Evolutionary conservation across 164 flowering plant species (phyloP).

Genomic region (Magnolia kwangsiensis): DNA sequence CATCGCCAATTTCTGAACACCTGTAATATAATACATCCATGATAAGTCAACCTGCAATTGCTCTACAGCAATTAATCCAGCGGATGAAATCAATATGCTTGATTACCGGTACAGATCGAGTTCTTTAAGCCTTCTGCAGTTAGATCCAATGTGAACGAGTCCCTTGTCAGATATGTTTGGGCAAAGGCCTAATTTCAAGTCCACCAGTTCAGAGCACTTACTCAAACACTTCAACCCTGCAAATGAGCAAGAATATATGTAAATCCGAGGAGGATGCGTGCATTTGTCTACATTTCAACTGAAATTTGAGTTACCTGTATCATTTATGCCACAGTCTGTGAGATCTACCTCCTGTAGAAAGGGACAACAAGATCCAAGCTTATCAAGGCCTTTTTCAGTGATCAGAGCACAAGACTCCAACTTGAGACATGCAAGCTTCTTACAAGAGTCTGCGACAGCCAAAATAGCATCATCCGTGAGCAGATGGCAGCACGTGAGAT

Average conservation of each 20-base stretch:
- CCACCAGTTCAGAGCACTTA: constrained; percentile 41
- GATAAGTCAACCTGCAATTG: background rate
- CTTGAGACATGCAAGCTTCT: constrained; percentile 47
- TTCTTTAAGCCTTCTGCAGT: constrained; percentile 46
- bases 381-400: constrained; percentile 44
- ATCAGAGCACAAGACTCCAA: constrained; percentile 58
- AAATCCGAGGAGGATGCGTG: background rate
- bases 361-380: constrained; percentile 41
- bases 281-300: background rate
- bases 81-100: background rate
- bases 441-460: constrained; percentile 51
- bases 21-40: constrained; percentile 25
- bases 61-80: background rate
- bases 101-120: constrained; percentile 73
- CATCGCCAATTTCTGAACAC: constrained; percentile 58
- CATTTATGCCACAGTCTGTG: constrained; percentile 60
- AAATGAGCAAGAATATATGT: background rate
- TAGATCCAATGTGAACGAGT: constrained; percentile 43
- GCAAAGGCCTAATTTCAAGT: constrained; percentile 65
- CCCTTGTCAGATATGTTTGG: constrained; percentile 52
- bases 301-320: constrained; percentile 36
- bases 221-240: constrained; percentile 59
- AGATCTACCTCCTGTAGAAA: constrained; percentile 64
- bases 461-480: constrained; percentile 51
- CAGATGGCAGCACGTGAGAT: constrained; percentile 59